These are phyloP conservation scores for Pseudogymnoascus sp. DNA, from an alignment of 2,329 filamentous ascomycete species.

Conservation along the genomic window DNA sequence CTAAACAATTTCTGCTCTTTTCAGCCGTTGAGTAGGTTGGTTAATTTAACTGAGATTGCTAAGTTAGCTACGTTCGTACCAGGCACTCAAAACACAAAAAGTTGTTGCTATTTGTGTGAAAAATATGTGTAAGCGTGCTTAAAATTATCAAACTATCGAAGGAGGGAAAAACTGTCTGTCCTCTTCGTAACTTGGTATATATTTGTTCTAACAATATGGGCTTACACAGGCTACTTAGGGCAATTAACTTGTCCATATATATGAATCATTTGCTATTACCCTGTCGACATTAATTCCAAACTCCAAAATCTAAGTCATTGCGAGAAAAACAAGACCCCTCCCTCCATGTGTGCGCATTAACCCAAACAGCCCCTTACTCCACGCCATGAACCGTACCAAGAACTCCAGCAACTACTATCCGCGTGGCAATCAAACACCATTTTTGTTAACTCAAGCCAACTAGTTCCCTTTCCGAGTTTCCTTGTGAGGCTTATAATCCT, in stretches of 20 bases:
- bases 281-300: neutral
- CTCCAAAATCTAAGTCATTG: neutral
- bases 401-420: neutral
- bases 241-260: neutral
- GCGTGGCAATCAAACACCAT: neutral
- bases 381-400: neutral
- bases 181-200: neutral
- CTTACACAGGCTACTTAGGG: neutral
- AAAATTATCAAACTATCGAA: neutral
- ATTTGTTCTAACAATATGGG: neutral
- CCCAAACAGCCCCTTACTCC: neutral
- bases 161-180: neutral
- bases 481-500: constrained; percentile 68
- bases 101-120: neutral
- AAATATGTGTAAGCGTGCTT: neutral
- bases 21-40: too few species aligned
- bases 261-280: neutral
- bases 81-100: too few species aligned
- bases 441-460: neutral
- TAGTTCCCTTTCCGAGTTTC: constrained; percentile 28
- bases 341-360: neutral
- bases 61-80: too few species aligned
- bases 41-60: too few species aligned
- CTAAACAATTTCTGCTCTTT: too few species aligned
- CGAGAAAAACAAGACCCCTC: neutral